Percentiles rank a stretch among this genome's conserved stretches.
Evolutionary conservation across 495 filamentous ascomycete genomes (phyloP).

Genomic region (Filosporella fistucella): DNA sequence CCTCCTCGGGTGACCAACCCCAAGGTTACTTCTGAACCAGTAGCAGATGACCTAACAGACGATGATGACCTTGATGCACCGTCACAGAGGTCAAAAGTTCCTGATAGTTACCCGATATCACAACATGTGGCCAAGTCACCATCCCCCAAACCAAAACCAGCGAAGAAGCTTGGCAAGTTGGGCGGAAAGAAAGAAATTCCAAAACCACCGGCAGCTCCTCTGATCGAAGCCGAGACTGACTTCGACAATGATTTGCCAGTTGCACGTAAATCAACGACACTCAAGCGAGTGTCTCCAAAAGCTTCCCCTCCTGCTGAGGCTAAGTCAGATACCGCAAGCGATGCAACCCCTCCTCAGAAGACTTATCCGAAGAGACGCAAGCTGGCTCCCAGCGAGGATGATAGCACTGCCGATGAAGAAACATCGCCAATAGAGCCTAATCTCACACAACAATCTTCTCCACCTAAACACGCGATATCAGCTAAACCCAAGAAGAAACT

Average conservation of each 20-base stretch:
- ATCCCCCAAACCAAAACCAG: conserved; percentile 5
- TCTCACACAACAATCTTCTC: conserved; percentile 18
- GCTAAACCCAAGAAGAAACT: conserved; percentile 20
- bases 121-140: background rate
- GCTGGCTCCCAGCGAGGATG: background rate
- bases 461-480: conserved; percentile 6
- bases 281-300: conserved; percentile 21
- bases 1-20: conserved; percentile 27
- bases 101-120: conserved; percentile 20
- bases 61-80: conserved; percentile 26
- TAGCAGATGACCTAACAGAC: conserved; percentile 14
- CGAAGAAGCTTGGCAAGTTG: conserved; percentile 14
- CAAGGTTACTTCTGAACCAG: conserved; percentile 3
- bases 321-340: too few relatives aligned
- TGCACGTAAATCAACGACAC: background rate
- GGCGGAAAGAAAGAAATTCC: conserved; percentile 9
- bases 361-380: background rate
- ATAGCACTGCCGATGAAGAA: conserved; percentile 13
- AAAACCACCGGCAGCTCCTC: background rate
- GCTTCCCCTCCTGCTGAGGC: background rate
- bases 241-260: too few relatives aligned
- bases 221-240: background rate
- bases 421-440: background rate
- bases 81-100: conserved; percentile 19
- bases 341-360: too few relatives aligned